Evolutionary conservation across 345 rosid genomes (phyloP), one percentile per base, ranked within the genome.

Genomic region (Eutrema yunnanense): DNA sequence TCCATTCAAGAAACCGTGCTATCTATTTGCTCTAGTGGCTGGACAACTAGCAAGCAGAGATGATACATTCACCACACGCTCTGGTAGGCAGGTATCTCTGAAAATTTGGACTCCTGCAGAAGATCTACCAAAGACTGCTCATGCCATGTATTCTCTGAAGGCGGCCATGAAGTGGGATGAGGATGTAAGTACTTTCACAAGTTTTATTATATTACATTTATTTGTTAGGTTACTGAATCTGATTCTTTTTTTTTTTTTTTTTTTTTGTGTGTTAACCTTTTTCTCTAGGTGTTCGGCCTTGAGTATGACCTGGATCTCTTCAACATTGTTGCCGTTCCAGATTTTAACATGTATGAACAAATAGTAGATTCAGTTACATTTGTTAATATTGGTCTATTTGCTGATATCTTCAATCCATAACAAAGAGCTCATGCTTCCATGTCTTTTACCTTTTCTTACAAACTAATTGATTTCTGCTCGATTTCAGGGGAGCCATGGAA

Each of bases 131-230:
- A 96, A 87, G 88, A 96, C 98, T 79, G 95, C 85, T 33, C 98
- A 92, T 80, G 99, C 98, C 59, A 96, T 96, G 99, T 92, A 87
- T 84, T 85, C 99, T 27, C 86, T 96, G 57, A 96, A 92, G 79
- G 98, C 97, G 8, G 88, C 99, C 41, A 96, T 92, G 98, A 96
- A 92, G 79, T 96, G 99, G 99, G 99, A 96, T 29, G 99, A 96
- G 73, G 97, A 96, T 76, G 99, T 96, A 32, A 69, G 89, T 79
- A 51, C 41, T 29, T 10, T 19, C 33, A 52, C 2, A 19, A 9
- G 13, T 37, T 62, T 30, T 4, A 10, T 40, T n/a, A 52, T 53
- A 26, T 27, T 67, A 27, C 73, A 59, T 59, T 3, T 51, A n/a
- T 40, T 3, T 50, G 56, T 8, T 67, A 38, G 26, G 40, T 53